Evolutionary conservation across 371 early-diverging fungal species (phyloP), one percentile per base, ranked within the genome.

Genomic region (Nematocida ironsii): DNA sequence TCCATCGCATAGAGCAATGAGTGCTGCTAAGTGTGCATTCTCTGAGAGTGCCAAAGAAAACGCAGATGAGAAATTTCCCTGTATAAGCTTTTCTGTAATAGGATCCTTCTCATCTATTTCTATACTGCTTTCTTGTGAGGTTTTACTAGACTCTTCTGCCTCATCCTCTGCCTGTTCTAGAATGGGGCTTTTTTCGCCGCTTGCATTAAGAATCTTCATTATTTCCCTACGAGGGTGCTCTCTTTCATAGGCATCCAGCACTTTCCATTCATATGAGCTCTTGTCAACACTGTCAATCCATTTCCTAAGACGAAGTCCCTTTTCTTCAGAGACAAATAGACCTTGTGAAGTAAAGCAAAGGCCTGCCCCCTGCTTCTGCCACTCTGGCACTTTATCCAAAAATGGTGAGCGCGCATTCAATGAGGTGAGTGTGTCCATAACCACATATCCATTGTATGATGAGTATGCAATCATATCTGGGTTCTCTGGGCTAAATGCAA

Each of bases 401-500:
- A 78, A 78, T 18, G 69, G 58, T 13, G 69, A 69, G 18, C 62
- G 5, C 6, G 80, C 80, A 71, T 78, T 78, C 25, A 78, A 67
- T 9, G 80, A 78, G 20, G 80, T 78, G 23, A 78, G 72, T 2
- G 71, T 78, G 40, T 78, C 80, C 25, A 78, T 25, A 6, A 69
- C 60, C 20, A 78, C 80, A 20, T 70, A n/a, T 23, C 70, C 70
- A 55, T 78, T 78, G 55, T 48, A 78, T 16, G 80, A 67, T 33
- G 80, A 56, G 62, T 78, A 78, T 48, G 60, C 67, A 13, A 78
- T 62, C 69, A 68, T 70, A 42, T 78, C 80, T 44, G 80, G 80
- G 40, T 78, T 25, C 55, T 78, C 80, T n/a, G 80, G 80, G 54
- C 80, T 78, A 44, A 78, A 78, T 13, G 47, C 69, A 56, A 78